These are phyloP conservation scores for Pythium vanterpoolii DNA, from an alignment of 352 stramenopile species.

Conservation along the genomic window DNA sequence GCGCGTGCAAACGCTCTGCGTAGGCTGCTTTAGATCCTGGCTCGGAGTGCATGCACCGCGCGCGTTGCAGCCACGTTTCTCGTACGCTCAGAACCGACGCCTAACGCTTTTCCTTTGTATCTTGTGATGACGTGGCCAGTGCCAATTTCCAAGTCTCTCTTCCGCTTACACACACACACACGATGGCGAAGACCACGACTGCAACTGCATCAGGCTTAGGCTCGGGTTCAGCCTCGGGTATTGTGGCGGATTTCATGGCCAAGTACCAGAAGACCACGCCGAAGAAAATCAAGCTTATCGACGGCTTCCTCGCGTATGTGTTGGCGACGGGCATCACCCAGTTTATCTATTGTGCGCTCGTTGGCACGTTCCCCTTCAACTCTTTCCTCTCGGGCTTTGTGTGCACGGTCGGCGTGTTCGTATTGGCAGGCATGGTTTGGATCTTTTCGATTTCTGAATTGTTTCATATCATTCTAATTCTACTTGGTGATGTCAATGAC, in stretches of 20 bases:
- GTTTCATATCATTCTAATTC: not conserved
- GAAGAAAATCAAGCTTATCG: constrained; percentile 89
- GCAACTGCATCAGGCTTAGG: no score
- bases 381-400: constrained; percentile 91
- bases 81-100: not conserved
- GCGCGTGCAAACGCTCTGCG: not conserved
- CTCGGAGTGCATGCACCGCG: not conserved
- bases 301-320: constrained; percentile 89
- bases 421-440: constrained; percentile 67
- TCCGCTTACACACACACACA: constrained; percentile 19
- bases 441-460: not conserved
- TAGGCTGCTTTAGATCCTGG: not conserved
- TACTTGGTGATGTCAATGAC: not conserved
- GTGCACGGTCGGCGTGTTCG: constrained; percentile 88
- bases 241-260: constrained; percentile 58
- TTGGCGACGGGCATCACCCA: constrained; percentile 85
- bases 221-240: constrained; percentile 25
- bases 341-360: constrained; percentile 90
- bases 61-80: not conserved
- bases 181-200: constrained; percentile 31
- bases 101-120: not conserved
- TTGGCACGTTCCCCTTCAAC: constrained; percentile 92
- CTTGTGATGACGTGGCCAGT: constrained; percentile 7
- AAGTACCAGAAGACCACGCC: constrained; percentile 85
- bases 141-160: not conserved